These are phyloP conservation scores for Prorocentrum cordatum DNA, from an alignment of 169 alveolate species.

Conservation along the genomic window DNA sequence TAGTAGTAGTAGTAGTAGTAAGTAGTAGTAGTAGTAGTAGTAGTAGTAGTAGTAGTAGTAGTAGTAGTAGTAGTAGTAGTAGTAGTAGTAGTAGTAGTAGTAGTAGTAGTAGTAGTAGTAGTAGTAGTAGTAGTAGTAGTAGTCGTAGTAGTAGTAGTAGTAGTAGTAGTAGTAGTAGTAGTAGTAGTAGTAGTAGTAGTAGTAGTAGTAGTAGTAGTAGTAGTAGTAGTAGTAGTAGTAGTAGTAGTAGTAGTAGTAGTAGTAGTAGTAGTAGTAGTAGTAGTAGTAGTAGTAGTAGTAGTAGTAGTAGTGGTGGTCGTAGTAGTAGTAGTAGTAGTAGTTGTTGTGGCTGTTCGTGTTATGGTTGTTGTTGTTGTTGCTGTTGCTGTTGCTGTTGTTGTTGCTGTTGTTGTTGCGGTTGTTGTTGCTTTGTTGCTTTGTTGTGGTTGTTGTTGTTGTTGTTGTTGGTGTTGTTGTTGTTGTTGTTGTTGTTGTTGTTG, in stretches of 20 bases:
- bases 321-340: background rate
- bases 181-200: background rate
- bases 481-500: background rate
- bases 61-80: background rate
- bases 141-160: background rate
- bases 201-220: background rate
- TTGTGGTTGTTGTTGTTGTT: background rate
- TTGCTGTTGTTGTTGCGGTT: background rate
- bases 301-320: background rate
- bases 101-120: background rate
- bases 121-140: background rate
- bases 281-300: background rate
- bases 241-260: background rate
- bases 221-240: background rate
- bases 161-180: background rate
- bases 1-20: background rate
- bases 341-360: background rate
- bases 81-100: background rate
- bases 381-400: background rate
- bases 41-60: background rate
- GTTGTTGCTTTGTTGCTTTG: background rate
- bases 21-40: background rate
- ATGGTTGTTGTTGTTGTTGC: background rate
- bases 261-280: background rate
- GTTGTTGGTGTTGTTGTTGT: background rate